Percentiles rank a stretch among this genome's conserved stretches.
Conservation (phyloP, 2,329 filamentous ascomycete genomes). For the Verticillium longisporum region DNA sequence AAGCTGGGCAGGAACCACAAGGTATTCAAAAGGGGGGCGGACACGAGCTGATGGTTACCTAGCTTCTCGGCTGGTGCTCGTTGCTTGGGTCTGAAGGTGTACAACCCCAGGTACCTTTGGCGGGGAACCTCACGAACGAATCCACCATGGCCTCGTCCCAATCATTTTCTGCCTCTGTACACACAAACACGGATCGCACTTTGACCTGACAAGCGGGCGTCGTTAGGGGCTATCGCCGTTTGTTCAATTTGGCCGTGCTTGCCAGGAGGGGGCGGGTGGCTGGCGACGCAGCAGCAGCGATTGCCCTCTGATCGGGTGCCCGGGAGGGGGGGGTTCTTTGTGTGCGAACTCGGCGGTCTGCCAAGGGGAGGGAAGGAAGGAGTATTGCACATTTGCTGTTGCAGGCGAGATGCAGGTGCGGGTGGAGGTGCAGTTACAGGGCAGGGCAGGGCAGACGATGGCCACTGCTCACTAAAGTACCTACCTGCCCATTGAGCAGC, state of each 20-base stretch:
- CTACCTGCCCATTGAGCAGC: no score
- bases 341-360: background rate
- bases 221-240: no score
- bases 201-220: no score
- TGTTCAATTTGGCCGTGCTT: no score
- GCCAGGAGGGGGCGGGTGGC: no score
- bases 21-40: background rate
- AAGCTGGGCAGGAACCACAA: no score
- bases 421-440: background rate
- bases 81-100: background rate
- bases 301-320: no score
- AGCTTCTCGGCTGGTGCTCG: background rate
- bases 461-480: background rate
- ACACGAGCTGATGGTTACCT: background rate
- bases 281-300: no score
- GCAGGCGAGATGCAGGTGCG: background rate
- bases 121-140: background rate
- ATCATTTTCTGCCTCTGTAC: background rate
- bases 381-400: no score
- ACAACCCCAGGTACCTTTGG: background rate
- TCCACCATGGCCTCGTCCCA: background rate
- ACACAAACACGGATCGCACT: no score
- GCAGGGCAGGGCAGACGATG: background rate
- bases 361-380: background rate
- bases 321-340: background rate